phyloP scores from a whole-genome alignment of 192 early-diverging fungal species.

The Entrophospora sp. region DNA sequence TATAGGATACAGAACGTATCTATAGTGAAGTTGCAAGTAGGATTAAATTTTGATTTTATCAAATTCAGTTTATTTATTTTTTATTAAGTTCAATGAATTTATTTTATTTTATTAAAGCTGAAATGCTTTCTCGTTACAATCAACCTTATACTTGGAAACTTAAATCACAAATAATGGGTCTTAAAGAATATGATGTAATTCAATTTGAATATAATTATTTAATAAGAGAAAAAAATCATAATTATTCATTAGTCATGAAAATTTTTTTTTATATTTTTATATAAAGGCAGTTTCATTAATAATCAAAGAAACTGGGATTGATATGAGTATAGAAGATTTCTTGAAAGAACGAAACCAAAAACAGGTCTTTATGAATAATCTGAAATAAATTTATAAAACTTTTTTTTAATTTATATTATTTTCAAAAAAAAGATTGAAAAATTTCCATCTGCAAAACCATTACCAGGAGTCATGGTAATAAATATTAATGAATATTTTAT shows the following conservation, averaged over 20 bases:
- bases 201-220: no score
- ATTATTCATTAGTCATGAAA: no score
- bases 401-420: not conserved
- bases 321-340: constrained; percentile 78
- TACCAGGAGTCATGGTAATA: constrained; percentile 6
- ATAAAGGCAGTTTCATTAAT: constrained; percentile 50
- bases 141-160: constrained; percentile 55
- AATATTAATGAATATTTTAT: not conserved
- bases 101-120: constrained; percentile 27
- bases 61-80: not conserved
- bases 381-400: not conserved
- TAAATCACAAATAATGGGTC: constrained; percentile 70
- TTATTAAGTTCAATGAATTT: no score
- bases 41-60: not conserved
- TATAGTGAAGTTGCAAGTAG: not conserved
- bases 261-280: not conserved
- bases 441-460: constrained; percentile 2
- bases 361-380: no score
- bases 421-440: not conserved
- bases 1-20: not conserved
- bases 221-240: no score
- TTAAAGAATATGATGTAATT: constrained; percentile 41
- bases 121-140: constrained; percentile 71
- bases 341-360: constrained; percentile 45
- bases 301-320: constrained; percentile 54